phyloP scores from a whole-genome alignment of 495 filamentous ascomycete genomes.

The Penicillium malachiteum region DNA sequence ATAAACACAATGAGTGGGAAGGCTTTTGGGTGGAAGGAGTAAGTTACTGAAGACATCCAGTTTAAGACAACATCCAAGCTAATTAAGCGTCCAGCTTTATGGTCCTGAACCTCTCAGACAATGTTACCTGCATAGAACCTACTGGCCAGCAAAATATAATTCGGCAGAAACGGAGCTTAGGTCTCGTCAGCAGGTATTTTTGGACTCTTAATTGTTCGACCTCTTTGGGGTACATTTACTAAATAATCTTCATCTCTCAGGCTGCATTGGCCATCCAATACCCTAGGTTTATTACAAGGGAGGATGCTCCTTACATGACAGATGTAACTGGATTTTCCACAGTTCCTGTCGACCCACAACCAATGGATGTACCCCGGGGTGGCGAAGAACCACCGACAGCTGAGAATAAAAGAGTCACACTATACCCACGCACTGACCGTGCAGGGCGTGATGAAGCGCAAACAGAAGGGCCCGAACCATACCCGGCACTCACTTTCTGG shows the following conservation, averaged over 20 bases:
- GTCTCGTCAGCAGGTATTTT: too few species aligned
- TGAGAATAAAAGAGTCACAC: too few species aligned
- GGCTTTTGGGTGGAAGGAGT: background rate
- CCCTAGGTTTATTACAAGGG: background rate
- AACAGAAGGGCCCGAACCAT: background rate
- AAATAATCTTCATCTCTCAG: background rate
- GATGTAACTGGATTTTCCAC: too few species aligned
- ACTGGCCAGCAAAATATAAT: background rate
- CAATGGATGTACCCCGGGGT: too few species aligned
- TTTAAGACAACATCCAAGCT: background rate
- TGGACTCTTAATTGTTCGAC: too few species aligned
- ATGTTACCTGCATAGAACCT: background rate
- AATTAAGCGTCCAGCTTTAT: background rate
- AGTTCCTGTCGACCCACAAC: too few species aligned
- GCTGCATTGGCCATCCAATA: background rate
- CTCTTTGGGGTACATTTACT: background rate
- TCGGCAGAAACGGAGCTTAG: too few species aligned
- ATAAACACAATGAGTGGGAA: background rate
- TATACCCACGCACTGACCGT: too few species aligned
- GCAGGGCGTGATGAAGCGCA: too few species aligned
- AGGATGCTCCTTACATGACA: too few species aligned
- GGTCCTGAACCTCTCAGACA: background rate
- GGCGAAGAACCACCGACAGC: too few species aligned
- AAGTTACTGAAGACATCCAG: background rate
- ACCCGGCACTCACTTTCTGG: background rate